Base-by-base conservation (phyloP, 1,139 yeast species). In the Blastobotrys serpentis region DNA sequence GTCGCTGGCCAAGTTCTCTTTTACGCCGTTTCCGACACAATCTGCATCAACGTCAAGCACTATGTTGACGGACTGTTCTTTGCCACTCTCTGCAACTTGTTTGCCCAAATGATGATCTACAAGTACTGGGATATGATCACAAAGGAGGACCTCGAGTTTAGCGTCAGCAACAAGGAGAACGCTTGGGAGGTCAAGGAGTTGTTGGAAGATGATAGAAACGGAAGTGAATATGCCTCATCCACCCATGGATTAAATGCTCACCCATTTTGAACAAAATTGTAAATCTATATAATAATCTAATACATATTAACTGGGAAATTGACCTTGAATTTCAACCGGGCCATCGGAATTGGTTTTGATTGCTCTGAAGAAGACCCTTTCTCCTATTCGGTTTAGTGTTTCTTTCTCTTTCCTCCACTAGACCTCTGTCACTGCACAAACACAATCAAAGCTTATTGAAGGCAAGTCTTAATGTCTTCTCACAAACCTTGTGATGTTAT, bases 61-160 rank as follows among this genome's bases (percentile, higher is more conserved):
- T 92, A 90, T 64, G 75, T 89, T 22, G 98, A 92, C 61, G 98
- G 98, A 1, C 68, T 88, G 29, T 85, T 90, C 65, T 86, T 90
- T 62, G 95, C 90, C 19, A 77, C 94, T 29, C 61, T 87, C 41
- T 81, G 95, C 62, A 87, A 86, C 64, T 66, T 88, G 44, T 86
- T 88, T 61, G 77, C 95, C 5, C 72, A 85, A 49, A 89, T 92
- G 96, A 90, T 92, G 98, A 74, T 90, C 49, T 90, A 89, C 73
- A 90, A 92, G 69, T 87, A 82, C 59, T 92, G 98, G 97, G 97
- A 90, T 44, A 86, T 88, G 79, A 84, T 92, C 48, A 92, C 98
- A n/a, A 81, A 83, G 52, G 98, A 92, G 62, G 98, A 92, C 66
- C 79, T 90, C 61, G 98, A 92, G 69, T 92, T 92, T 66, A 81